Conservation (phyloP, 345 rosid species). For the Ceriops zippeliana region DNA sequence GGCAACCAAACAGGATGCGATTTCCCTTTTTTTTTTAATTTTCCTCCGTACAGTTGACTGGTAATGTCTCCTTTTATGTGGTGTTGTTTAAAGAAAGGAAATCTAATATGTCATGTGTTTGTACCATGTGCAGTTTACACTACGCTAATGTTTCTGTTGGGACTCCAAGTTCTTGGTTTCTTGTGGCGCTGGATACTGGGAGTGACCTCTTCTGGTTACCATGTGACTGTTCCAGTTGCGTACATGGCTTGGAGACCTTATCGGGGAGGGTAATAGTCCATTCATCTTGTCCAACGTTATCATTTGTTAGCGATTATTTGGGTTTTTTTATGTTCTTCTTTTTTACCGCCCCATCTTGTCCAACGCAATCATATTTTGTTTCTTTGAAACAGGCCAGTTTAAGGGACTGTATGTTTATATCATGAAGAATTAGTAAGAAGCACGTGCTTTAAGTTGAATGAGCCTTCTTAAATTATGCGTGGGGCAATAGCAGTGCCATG, state of each 20-base stretch:
- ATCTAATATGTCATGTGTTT: background rate
- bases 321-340: background rate
- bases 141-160: slow-evolving; percentile 82
- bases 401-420: too few relatives aligned
- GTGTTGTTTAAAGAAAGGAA: too few relatives aligned
- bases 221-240: slow-evolving; percentile 70
- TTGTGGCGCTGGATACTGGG: slow-evolving; percentile 93
- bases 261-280: slow-evolving; percentile 37
- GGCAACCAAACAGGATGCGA: background rate
- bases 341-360: too few relatives aligned
- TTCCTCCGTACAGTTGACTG: background rate
- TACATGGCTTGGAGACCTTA: slow-evolving; percentile 32
- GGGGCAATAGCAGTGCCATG: too few relatives aligned
- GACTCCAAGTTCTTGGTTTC: slow-evolving; percentile 59
- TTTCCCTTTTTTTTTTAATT: background rate
- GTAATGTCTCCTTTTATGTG: too few relatives aligned
- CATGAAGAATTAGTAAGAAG: too few relatives aligned
- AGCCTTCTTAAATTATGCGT: too few relatives aligned
- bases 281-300: background rate
- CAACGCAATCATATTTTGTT: too few relatives aligned
- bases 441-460: too few relatives aligned
- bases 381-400: too few relatives aligned
- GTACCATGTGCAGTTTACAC: slow-evolving; percentile 54
- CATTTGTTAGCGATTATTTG: background rate
- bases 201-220: slow-evolving; percentile 97